These are phyloP conservation scores for Metschnikowia vanudenii DNA, from an alignment of 805 yeast species.

Conservation along the genomic window DNA sequence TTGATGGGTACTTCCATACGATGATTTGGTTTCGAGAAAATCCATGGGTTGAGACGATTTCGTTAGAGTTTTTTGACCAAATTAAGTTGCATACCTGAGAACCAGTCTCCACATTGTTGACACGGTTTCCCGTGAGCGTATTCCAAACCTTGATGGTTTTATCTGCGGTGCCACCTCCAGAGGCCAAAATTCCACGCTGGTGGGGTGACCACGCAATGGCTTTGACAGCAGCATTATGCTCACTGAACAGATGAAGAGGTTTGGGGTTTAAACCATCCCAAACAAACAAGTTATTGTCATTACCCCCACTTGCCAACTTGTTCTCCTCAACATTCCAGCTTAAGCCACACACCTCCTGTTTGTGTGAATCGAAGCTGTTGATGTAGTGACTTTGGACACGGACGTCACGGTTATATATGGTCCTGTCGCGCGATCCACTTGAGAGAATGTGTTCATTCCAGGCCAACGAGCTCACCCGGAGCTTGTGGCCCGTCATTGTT, in stretches of 20 bases:
- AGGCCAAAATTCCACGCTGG: slow-evolving; percentile 86
- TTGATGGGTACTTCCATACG: slow-evolving; percentile 89
- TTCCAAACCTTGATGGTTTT: slow-evolving; percentile 90
- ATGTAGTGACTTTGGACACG: slow-evolving; percentile 80
- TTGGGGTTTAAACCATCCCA: slow-evolving; percentile 77
- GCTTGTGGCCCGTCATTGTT: slow-evolving; percentile 87
- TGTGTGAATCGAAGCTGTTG: slow-evolving; percentile 68
- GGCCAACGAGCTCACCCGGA: slow-evolving; percentile 81
- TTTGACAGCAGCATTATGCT: slow-evolving; percentile 93
- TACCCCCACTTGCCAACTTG: slow-evolving; percentile 92
- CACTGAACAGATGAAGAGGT: slow-evolving; percentile 73
- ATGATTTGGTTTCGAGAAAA: slow-evolving; percentile 86
- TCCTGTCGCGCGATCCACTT: slow-evolving; percentile 83
- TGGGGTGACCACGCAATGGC: slow-evolving; percentile 98
- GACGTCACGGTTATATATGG: slow-evolving; percentile 88
- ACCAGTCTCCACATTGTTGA: slow-evolving; percentile 87
- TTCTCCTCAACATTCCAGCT: slow-evolving; percentile 92
- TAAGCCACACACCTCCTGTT: slow-evolving; percentile 95
- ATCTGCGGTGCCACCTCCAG: slow-evolving; percentile 98
- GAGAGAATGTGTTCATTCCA: slow-evolving; percentile 92
- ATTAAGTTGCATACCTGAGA: slow-evolving; percentile 92
- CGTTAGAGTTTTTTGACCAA: slow-evolving; percentile 92
- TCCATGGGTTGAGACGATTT: slow-evolving; percentile 92
- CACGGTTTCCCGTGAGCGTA: slow-evolving; percentile 68
- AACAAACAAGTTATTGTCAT: slow-evolving; percentile 80